Evolutionary conservation across 192 early-diverging fungal genomes (phyloP), one percentile per base, ranked within the genome.

Genomic region (Rhizophagus prolifer): DNA sequence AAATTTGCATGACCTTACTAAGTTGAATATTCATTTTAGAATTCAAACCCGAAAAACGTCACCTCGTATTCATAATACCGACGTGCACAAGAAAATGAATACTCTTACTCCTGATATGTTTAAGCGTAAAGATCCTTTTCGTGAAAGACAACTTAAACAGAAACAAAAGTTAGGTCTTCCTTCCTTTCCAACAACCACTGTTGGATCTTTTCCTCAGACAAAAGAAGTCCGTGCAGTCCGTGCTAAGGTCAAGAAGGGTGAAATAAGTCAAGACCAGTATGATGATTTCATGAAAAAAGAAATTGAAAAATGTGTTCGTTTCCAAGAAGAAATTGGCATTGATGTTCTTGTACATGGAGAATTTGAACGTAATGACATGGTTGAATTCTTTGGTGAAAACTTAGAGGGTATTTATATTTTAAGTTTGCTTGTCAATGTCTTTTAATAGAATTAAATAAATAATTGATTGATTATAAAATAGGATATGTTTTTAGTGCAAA

Each of bases 341-440:
- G 97, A 99, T 83, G 94, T 99, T 72, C 84, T 99, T 47, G 97
- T 99, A 69, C 97, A 99, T 85, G 97, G 97, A 85, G 97, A 99
- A 85, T 93, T 94, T 74, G 97, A 99, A 87, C 94, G 97, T 84
- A 95, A 90, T 67, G 94, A 95, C 81, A 95, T 95, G 94, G 93
- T 98, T 25, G 97, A 97, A 84, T 96, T 94, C 88, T 98, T 98
- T 89, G 97, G 97, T 82, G 94, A 98, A 84, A 84, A 93, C 80
- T 85, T 99, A 62, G 84, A 93, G 74, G 97, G 97, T 75, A 66
- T 38, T 66, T 66, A 66, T 38, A 4, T 63, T 21, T 9, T 21
- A n/a, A 31, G 19, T 34, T 31, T 41, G 26, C 19, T 7, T 66
- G n/a, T 36, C 16, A 21, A n/a, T 19, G 13, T 64, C 4, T 1